These are phyloP conservation scores for Bertia moriformis DNA, from an alignment of 2,329 filamentous ascomycete genomes.

Conservation along the genomic window DNA sequence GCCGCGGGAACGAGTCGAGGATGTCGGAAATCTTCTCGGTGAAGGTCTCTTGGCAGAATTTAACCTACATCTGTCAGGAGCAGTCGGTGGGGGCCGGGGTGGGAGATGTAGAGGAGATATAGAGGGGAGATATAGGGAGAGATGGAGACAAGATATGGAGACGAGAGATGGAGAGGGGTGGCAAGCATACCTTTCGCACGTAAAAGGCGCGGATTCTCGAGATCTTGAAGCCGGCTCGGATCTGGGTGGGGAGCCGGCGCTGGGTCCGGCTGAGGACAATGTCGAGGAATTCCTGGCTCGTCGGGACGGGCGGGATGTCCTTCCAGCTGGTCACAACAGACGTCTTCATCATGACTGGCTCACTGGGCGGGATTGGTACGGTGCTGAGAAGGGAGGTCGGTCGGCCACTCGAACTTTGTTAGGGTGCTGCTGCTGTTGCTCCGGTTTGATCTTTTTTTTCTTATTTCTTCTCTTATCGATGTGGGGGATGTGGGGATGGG, in stretches of 20 bases:
- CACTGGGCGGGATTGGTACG: slow-evolving; percentile 4
- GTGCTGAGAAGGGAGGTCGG: slow-evolving; percentile 2
- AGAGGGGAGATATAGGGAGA: too few species aligned
- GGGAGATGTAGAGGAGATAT: too few species aligned
- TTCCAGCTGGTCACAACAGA: slow-evolving; percentile 52
- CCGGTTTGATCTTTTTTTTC: too few species aligned
- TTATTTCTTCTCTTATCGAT: too few species aligned
- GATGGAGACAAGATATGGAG: too few species aligned
- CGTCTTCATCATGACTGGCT: slow-evolving; percentile 19
- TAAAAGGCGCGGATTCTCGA: slow-evolving; percentile 50
- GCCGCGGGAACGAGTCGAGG: slow-evolving; percentile 79
- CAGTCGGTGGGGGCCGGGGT: too few species aligned
- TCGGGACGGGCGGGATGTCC: slow-evolving; percentile 76
- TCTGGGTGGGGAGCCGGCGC: slow-evolving; percentile 84
- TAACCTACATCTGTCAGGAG: slow-evolving; percentile 22
- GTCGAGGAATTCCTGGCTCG: slow-evolving; percentile 89
- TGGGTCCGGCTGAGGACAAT: slow-evolving; percentile 91
- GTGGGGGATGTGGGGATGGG: too few species aligned
- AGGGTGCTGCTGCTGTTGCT: too few species aligned
- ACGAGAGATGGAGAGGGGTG: too few species aligned
- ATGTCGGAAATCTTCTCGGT: slow-evolving; percentile 83
- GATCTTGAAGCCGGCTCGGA: slow-evolving; percentile 60
- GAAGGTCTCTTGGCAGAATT: slow-evolving; percentile 95
- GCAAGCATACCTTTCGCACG: slow-evolving; percentile 77
- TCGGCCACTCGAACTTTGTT: slow-evolving; percentile 2